Conservation (phyloP, 495 filamentous ascomycete species). For the Neurospora sp. region DNA sequence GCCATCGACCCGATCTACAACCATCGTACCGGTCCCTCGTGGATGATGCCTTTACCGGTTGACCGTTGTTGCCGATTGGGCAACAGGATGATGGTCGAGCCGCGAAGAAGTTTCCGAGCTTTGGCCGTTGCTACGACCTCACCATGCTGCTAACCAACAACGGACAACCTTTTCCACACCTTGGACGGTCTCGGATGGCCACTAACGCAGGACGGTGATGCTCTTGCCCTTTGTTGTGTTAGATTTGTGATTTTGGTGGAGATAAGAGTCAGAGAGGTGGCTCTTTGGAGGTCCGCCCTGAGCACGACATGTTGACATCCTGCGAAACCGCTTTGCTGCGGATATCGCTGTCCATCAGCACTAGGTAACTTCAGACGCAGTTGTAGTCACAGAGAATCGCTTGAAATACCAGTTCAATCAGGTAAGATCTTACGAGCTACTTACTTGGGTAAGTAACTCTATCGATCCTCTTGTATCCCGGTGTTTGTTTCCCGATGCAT, state of each 20-base stretch:
- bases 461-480: background rate
- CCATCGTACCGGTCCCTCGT: background rate
- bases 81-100: background rate
- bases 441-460: background rate
- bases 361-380: background rate
- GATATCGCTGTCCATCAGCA: background rate
- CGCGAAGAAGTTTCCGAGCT: background rate
- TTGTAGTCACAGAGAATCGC: background rate
- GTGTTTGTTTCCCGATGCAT: background rate
- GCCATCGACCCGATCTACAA: background rate
- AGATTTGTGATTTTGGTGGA: background rate
- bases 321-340: background rate
- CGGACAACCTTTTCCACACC: background rate
- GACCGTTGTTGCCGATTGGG: background rate
- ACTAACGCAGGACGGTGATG: background rate
- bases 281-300: background rate
- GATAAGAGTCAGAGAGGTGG: background rate
- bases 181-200: background rate
- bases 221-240: background rate
- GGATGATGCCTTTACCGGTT: background rate
- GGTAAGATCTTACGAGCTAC: background rate
- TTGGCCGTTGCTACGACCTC: background rate
- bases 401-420: background rate
- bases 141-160: background rate
- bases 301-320: background rate